Base-by-base conservation (phyloP, 371 early-diverging fungal species). In the Apophysomyces elegans region DNA sequence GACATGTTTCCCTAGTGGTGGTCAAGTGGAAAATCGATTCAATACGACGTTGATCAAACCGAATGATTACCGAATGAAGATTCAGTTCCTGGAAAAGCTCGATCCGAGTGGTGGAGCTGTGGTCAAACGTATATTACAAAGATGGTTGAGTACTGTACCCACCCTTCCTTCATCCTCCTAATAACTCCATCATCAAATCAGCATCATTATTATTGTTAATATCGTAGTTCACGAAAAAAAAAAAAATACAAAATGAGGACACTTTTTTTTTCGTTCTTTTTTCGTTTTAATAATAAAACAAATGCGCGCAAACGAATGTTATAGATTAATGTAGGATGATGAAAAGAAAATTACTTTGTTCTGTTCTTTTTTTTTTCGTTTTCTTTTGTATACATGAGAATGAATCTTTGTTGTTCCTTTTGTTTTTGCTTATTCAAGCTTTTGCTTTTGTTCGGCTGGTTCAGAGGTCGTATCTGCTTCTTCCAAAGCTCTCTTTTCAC, bases 31-130 rank as follows among this genome's bases (percentile, higher is more conserved):
- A n/a, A 69, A 70, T 36, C 66, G 72, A 64, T 84, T 76, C 56
- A 71, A 76, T 58, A 77, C 71, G 35, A 73, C 79, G 50, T 67
- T 81, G 7, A 61, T 84, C 54, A 75, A 78, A 39, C 81, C 80
- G 2, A 72, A 81, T 13, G 75, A 69, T 45, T 71, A 62, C 26
- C 56, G 62, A 16, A 76, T 89, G 37, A 74, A 71, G 11, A 81
- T 89, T 50, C 74, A 80, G 35, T 89, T 86, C 54, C 56, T 86
- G 37, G 88, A 88, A 45, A 83, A 85, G 14, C 62, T 86, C 13
- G 86, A 86, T 66, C 76, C 74, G 12, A 74, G 73, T 32, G 86
- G 84, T 1, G 86, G 84, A 7, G 86, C 84, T 0, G 80, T 86
- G 0, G 88, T 88, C 1, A 78, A 84, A 59, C 77, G 86, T 0